Evolutionary conservation across 1,139 yeast species (phyloP), one percentile per base, ranked within the genome.

Genomic region (Kodamaea derodonti): DNA sequence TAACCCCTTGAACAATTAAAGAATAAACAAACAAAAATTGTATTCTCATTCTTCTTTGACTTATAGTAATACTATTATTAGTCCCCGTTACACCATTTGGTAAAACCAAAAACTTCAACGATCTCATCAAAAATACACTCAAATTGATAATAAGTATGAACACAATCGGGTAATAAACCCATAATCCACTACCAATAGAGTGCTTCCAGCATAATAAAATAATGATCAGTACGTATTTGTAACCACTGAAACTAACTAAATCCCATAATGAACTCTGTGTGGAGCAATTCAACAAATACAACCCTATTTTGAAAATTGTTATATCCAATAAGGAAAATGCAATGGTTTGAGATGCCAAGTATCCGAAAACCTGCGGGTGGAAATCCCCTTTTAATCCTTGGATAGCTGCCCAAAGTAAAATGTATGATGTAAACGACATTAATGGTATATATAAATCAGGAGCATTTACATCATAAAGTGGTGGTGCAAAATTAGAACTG

Each of bases 361-460:
- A 80, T 3, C 97, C 97, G 47, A 94, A 76, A 48, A 88, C 71
- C 54, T 90, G 92, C 0, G 98, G 98, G 52, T 90, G 96, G 66
- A 92, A 94, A 26, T 82, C 83, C 14, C 96, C 97, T 38, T 80
- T 77, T 36, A 92, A 63, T 11, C 99, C 99, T 41, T 87, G 87
- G 49, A 85, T 72, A 20, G 85, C 74, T 4, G 96, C 92, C 76
- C 94, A 81, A 30, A 87, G 70, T 42, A 94, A 64, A 36, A 92
- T 82, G 54, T 90, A 92, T 1, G 98, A 88, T 34, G 88, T 80
- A 50, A 84, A 78, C 2, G 97, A 86, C 96, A 90, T 88, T 44
- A 85, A 63, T 4, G 99, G 99, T 37, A 94, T 86, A 58, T 94
- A 94, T 69, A 92, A 75, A 58, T 94, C 99, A 2, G 98, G 98